Base-by-base conservation (phyloP, 345 rosid species). In the Citrus sp. region DNA sequence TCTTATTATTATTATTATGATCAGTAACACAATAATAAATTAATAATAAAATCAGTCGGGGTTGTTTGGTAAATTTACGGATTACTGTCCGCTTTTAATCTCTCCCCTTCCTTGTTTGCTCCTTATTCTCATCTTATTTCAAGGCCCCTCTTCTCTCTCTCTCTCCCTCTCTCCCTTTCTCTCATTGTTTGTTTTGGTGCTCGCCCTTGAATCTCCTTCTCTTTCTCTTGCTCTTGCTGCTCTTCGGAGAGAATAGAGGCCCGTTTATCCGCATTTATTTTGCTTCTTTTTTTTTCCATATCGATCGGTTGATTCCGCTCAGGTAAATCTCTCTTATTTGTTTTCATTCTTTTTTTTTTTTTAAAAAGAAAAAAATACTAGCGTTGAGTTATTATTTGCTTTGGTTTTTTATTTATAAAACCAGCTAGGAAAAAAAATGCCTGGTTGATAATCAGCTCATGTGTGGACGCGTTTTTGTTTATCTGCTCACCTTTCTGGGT, bases 1-100 rank as follows among this genome's bases (percentile, higher is more conserved):
- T 69, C 40, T 62, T 32, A 4, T 32, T 32, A 32, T 32, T 32
- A 32, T 32, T 32, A 32, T 32, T 32, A 32, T 32, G 3, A 9
- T 4, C 8, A 2, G 4, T 19, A 22, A 22, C 12, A n/a, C 37
- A 3, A 67, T 24, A 67, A 67, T 25, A 49, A 70, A 3, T 38
- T 24, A 67, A 9, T 25, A 49, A 70, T 25, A 70, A 6, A 13
- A 27, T 6, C 14, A 7, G 7, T 27, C 32, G 77, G 83, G 84
- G 84, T 80, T 78, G 75, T 80, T 80, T 80, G 69, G 84, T 84
- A 84, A 84, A 80, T 77, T 73, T 16, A 14, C 3, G 9, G 65
- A 71, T 80, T 83, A 82, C 77, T 62, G 80, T 64, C 73, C 73
- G 55, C 40, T 75, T 79, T 76, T 76, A 63, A 18, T 80, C 75